Evolutionary conservation across 2,329 filamentous ascomycete genomes (phyloP).

Genomic region (Aureobasidium sp.): DNA sequence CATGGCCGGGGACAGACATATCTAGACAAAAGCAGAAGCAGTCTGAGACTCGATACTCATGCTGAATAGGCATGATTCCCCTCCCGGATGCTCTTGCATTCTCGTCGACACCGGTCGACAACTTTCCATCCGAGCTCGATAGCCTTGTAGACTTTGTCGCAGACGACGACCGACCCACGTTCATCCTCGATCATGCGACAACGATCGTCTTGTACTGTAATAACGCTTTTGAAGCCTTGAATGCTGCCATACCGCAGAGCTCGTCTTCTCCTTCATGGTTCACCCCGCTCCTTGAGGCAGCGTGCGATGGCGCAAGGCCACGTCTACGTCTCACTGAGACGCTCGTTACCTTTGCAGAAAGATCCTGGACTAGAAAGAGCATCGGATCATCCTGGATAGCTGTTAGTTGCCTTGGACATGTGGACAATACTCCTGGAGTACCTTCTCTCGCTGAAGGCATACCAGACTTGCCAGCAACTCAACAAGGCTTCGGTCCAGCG

Average conservation of each 20-base stretch:
- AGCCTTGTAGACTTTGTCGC: conserved; percentile 10
- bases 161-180: conserved; percentile 5
- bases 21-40: background rate
- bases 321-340: background rate
- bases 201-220: background rate
- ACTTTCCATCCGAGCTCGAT: background rate
- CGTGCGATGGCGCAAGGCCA: background rate
- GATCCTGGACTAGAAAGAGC: background rate
- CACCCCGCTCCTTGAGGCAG: background rate
- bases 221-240: background rate
- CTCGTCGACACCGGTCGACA: background rate
- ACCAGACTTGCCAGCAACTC: too few relatives aligned
- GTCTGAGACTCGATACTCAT: background rate
- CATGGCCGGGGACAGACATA: background rate
- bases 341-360: background rate
- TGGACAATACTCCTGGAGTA: background rate
- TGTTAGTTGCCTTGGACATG: background rate
- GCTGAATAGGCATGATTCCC: background rate
- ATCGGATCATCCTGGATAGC: background rate
- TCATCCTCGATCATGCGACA: background rate
- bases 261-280: background rate
- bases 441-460: background rate
- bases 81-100: background rate
- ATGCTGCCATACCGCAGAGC: background rate
- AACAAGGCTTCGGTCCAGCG: background rate